Base-by-base conservation (phyloP, 2,329 filamentous ascomycete genomes). In the Stagonosporopsis chrysanthemi region DNA sequence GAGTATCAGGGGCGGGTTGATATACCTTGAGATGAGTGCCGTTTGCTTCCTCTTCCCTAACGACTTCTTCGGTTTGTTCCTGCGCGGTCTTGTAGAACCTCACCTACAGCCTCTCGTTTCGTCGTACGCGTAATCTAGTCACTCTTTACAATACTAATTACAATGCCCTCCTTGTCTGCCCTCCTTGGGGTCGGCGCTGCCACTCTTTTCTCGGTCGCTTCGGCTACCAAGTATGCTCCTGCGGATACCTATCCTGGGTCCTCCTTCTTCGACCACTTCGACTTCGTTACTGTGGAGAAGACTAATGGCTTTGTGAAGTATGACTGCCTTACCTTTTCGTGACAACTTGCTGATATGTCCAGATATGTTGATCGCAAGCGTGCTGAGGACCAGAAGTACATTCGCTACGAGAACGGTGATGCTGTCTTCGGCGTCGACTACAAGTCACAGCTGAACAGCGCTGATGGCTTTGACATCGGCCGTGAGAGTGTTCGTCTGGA, bases 401-500 rank as follows among this genome's bases (percentile, higher is more conserved):
- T 57, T 36, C 42, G 44, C 39, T 52, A 52, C 43, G 44, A 57
- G 6, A 28, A 36, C 15, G 54, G 54, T 3, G 64, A 67, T 56
- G 58, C 61, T 33, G 77, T 79, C 58, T 71, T 83, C 17, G 80
- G 80, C 42, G 79, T 80, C 15, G 80, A 83, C 63, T 67, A 64
- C 42, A 75, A 61, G 26, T 74, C 60, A 33, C 53, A 68, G 3
- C 54, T 66, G 29, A 58, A 60, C 26, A 50, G 51, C 17, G 52
- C 52, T 6, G 52, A 54, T 17, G 59, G 53, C n/a, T 60, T 52
- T 14, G 68, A 71, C 15, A 50, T 55, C 8, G 66, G 63, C 47
- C 71, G 72, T 15, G 60, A 62, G 35, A 69, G 63, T 55, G 68
- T 74, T n/a, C 72, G 72, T 50, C 64, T 75, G 28, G 66, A 68